phyloP scores from a whole-genome alignment of 306 rosid genomes.

The Coriaria nepalensis region DNA sequence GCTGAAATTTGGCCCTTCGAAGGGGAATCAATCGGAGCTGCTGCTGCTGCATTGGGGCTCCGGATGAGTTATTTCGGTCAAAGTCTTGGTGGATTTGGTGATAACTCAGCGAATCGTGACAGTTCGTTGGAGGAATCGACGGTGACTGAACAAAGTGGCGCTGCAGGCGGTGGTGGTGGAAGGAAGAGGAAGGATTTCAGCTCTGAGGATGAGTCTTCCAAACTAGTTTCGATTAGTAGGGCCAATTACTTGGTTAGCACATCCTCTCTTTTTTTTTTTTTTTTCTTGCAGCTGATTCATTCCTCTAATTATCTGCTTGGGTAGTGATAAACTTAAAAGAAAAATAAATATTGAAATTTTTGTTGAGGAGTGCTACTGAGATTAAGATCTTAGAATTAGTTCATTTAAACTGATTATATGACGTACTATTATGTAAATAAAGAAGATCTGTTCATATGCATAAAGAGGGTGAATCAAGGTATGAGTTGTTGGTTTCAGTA shows the following conservation, averaged over 20 bases:
- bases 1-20: conserved; percentile 75
- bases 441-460: no score
- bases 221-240: conserved; percentile 41
- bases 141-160: conserved; percentile 48
- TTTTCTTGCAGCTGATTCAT: conserved; percentile 2
- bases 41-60: conserved; percentile 27
- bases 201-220: conserved; percentile 61
- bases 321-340: not conserved
- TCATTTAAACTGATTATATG: no score
- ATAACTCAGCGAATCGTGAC: conserved; percentile 27
- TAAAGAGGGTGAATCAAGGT: not conserved
- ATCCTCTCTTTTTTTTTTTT: not conserved
- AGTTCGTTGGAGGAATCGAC: conserved; percentile 64
- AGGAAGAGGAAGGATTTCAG: conserved; percentile 51
- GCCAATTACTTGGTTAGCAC: conserved; percentile 47
- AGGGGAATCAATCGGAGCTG: conserved; percentile 12
- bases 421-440: no score
- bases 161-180: conserved; percentile 28
- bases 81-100: conserved; percentile 17
- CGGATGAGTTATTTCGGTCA: conserved; percentile 30
- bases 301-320: conserved; percentile 6
- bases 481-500: not conserved
- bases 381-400: no score
- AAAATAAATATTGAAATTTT: not conserved
- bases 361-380: no score